Conservation (phyloP, 371 early-diverging fungal species). For the Dichotomocladium elegans region DNA sequence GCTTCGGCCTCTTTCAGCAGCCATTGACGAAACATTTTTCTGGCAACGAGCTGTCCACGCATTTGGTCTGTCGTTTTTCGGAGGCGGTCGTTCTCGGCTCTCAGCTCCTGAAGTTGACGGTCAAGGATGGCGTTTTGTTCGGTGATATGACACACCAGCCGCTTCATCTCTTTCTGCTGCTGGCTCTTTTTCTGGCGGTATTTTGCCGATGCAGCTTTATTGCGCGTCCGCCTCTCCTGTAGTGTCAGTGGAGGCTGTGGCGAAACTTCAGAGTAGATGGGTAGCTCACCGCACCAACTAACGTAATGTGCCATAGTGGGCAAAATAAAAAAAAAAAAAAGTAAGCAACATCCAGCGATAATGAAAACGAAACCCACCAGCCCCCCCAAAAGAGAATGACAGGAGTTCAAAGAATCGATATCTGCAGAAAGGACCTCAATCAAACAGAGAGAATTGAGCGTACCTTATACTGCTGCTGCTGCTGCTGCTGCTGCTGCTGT, state of each 20-base stretch:
- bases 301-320: no score
- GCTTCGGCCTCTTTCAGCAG: slow-evolving; percentile 25
- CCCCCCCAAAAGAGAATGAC: no score
- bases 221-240: slow-evolving; percentile 53
- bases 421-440: no score
- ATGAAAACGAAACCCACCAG: no score
- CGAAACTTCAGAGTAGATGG: not conserved
- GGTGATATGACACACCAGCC: slow-evolving; percentile 40
- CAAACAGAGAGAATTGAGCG: no score
- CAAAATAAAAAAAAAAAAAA: no score
- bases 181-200: slow-evolving; percentile 63
- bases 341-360: no score
- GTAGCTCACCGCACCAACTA: no score
- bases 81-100: slow-evolving; percentile 48
- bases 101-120: slow-evolving; percentile 48
- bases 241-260: slow-evolving; percentile 34
- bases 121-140: slow-evolving; percentile 51
- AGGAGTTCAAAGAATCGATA: no score
- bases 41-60: slow-evolving; percentile 54
- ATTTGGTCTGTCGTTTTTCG: slow-evolving; percentile 48
- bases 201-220: slow-evolving; percentile 65
- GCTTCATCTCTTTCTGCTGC: slow-evolving; percentile 57
- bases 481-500: slow-evolving; percentile 5
- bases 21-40: slow-evolving; percentile 56
- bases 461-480: not conserved